Evolutionary conservation across 2,329 filamentous ascomycete genomes (phyloP), one percentile per base, ranked within the genome.

Genomic region (Cytospora mali): DNA sequence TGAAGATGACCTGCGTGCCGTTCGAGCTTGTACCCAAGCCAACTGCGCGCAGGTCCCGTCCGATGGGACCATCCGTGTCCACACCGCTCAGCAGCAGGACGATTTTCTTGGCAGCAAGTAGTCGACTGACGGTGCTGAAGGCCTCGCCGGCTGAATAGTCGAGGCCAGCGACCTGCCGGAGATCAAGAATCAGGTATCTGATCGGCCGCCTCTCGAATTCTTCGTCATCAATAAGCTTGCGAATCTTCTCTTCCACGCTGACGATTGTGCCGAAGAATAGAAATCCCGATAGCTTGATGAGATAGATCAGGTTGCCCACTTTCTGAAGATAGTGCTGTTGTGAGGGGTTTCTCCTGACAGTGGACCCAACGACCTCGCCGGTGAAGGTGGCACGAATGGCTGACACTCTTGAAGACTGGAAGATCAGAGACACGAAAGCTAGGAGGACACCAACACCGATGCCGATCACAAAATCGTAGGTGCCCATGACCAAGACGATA

Each of bases 201-300:
- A 98, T 95, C 0, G 94, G 93, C 58, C 88, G 84, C 67, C 86
- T 80, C 28, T 81, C 80, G 72, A 97, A 98, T 2, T 88, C 84
- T 65, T 94, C 88, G 31, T 96, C 92, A 29, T 93, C 88, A 53
- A 98, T 88, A 33, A 98, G 79, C 4, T 83, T 86, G 25, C 93
- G 86, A 65, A 98, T 93, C 67, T 90, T 90, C 66, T 92, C 90
- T 75, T 99, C 95, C 0, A 99, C 94, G 54, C 92, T 92, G 58
- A 97, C 94, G 67, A 99, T 97, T 3, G 93, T 98, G 18, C 95
- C 95, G 69, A 99, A 99, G 80, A 99, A 99, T n/a, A 99, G 84
- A 71, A 94, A 98, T 0, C 95, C 94, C 0, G 91, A 89, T 18
- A 99, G 83, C 75, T 98, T 98, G 71, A 96, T 90, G 55, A 98